Evolutionary conservation across 2,329 filamentous ascomycete genomes (phyloP).

Genomic region (Paradendryphiella salina): DNA sequence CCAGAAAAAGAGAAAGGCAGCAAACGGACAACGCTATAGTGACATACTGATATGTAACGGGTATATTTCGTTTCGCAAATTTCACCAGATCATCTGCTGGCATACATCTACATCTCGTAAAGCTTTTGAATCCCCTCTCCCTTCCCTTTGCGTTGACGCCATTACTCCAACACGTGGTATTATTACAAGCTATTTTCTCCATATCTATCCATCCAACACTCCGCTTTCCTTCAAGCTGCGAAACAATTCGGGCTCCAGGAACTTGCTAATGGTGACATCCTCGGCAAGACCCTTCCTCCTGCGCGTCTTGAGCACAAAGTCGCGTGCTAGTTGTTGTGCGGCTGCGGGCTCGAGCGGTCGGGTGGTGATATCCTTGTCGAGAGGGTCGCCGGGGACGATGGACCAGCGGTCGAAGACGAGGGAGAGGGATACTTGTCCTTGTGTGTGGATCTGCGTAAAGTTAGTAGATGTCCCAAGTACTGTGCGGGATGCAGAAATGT

Average conservation of each 20-base stretch:
- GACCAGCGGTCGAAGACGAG: conserved; percentile 96
- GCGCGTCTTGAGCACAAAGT: conserved; percentile 96
- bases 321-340: conserved; percentile 85
- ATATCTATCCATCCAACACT: conserved; percentile 65
- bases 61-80: conserved; percentile 11
- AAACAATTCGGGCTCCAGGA: conserved; percentile 93
- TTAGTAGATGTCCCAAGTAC: conserved; percentile 4
- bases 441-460: conserved; percentile 73
- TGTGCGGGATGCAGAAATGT: conserved; percentile 16
- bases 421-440: conserved; percentile 86
- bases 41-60: background rate
- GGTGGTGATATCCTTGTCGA: conserved; percentile 82
- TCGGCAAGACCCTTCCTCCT: conserved; percentile 91
- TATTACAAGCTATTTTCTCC: conserved; percentile 8
- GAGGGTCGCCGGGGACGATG: conserved; percentile 91
- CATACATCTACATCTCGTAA: background rate
- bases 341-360: conserved; percentile 84
- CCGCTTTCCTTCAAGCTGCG: conserved; percentile 85
- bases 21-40: background rate
- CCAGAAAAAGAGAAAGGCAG: background rate
- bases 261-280: conserved; percentile 94
- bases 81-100: background rate
- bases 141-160: conserved; percentile 2
- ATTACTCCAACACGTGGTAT: conserved; percentile 19
- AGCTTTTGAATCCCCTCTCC: background rate